Evolutionary conservation across 2,329 filamentous ascomycete genomes (phyloP), one percentile per base, ranked within the genome.

Genomic region (Sphaerostilbella broomeana): DNA sequence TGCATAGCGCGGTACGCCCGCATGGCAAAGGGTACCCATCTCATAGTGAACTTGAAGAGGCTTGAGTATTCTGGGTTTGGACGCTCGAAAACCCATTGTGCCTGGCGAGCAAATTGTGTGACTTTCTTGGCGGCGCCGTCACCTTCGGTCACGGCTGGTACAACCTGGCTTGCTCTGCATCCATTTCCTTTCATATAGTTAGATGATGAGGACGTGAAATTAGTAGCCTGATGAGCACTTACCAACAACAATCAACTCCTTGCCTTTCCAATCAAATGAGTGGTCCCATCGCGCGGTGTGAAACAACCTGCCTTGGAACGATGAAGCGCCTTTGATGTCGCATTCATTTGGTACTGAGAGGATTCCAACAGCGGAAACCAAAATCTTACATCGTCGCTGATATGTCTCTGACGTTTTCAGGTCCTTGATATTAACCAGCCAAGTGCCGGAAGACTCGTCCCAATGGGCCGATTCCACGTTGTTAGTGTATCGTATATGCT

Each of bases 51-150:
- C 20, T 40, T 56, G 43, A 51, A 58, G 17, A 35, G 26, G 27
- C 19, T 2, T 0, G 54, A 51, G 28, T 55, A 54, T 4, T 28
- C 32, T 2, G 49, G 44, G 9, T 56, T 55, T 6, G 43, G 46
- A 1, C 50, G 48, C 9, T 54, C 47, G 0, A 45, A 24, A 0
- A 74, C 56, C 56, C 66, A 74, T 43, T 74, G 71, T 4, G 70
- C 56, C 51, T 72, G 69, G 7, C 68, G 64, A n/a, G 56, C 62
- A 46, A 74, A 72, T 34, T 74, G 69, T 0, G 61, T 65, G 16
- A 70, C 53, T 17, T 57, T 60, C 15, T 54, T 59, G 8, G 60
- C 65, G 4, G 60, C 45, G 1, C 34, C 31, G 0, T 47, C 44
- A 4, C 47, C 48, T 0, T 42, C 38, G n/a, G 40, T 50, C 6